phyloP scores from a whole-genome alignment of 2,329 filamentous ascomycete species.

The Aureobasidium zeae region DNA sequence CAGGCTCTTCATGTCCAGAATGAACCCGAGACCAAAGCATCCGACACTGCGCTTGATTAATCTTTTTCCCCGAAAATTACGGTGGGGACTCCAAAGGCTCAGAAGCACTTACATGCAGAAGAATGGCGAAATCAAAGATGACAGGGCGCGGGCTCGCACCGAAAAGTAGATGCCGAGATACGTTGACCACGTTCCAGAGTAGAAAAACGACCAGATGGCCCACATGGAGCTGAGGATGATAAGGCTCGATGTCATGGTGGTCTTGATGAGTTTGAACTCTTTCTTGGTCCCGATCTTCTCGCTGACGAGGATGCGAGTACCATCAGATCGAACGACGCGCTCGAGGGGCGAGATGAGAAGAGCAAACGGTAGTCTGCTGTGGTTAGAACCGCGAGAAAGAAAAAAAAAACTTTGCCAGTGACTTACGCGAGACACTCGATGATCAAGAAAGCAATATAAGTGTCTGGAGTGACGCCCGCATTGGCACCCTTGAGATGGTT shows the following conservation, averaged over 20 bases:
- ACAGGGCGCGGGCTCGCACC: conserved; percentile 10
- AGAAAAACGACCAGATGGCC: conserved; percentile 14
- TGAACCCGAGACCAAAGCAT: conserved; percentile 42
- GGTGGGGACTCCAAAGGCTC: background rate
- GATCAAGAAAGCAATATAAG: conserved; percentile 40
- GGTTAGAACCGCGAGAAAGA: no score
- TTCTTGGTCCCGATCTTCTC: conserved; percentile 10
- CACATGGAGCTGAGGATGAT: background rate
- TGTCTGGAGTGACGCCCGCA: conserved; percentile 30
- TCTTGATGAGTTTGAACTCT: conserved; percentile 14
- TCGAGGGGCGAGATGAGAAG: conserved; percentile 40
- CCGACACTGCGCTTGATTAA: conserved; percentile 33
- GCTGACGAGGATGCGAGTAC: conserved; percentile 18
- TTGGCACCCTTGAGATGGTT: conserved; percentile 12
- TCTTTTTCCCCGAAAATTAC: no score
- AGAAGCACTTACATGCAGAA: conserved; percentile 11
- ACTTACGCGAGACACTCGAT: conserved; percentile 36
- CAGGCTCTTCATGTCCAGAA: conserved; percentile 59
- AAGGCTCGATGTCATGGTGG: conserved; percentile 4
- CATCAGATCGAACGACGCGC: conserved; percentile 38
- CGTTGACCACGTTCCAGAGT: conserved; percentile 12
- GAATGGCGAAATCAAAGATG: conserved; percentile 10
- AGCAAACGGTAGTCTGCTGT: conserved; percentile 32
- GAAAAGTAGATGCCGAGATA: conserved; percentile 13
- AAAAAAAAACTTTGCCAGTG: no score